A percentile compares a stretch with the other conserved stretches of the same genome.
These are phyloP conservation scores for Pleurostoma richardsiae DNA, from an alignment of 2,329 filamentous ascomycete species.

Conservation along the genomic window DNA sequence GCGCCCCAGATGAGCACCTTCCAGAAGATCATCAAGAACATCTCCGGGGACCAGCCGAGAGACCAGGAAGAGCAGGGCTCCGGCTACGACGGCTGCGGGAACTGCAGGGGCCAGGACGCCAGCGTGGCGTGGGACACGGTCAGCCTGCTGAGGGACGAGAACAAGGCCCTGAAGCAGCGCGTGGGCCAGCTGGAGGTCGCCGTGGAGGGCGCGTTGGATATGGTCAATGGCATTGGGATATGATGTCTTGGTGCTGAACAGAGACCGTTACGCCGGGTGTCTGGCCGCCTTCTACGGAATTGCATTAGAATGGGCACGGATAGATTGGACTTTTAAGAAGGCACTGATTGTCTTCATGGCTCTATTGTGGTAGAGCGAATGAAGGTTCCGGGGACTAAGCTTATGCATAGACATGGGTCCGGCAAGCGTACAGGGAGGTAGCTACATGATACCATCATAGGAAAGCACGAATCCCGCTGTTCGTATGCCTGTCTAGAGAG, in stretches of 20 bases:
- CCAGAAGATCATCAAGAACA: conserved; percentile 41
- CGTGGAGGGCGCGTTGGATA: conserved; percentile 56
- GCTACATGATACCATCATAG: too few relatives aligned
- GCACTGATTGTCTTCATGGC: too few relatives aligned
- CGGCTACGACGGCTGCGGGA: conserved; percentile 35
- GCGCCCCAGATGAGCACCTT: conserved; percentile 36
- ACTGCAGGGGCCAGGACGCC: conserved; percentile 53
- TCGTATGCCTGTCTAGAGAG: too few relatives aligned
- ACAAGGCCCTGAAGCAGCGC: conserved; percentile 53
- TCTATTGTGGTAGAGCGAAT: too few relatives aligned
- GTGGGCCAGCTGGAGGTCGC: conserved; percentile 54
- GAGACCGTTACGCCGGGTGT: too few relatives aligned
- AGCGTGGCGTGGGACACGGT: conserved; percentile 63
- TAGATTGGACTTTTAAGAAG: too few relatives aligned
- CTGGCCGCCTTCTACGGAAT: too few relatives aligned
- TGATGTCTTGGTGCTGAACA: conserved; percentile 10
- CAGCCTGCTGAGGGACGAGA: conserved; percentile 56
- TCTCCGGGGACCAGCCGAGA: conserved; percentile 27
- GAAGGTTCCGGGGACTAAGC: too few relatives aligned
- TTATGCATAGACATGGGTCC: too few relatives aligned
- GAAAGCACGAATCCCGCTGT: too few relatives aligned
- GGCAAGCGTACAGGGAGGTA: too few relatives aligned
- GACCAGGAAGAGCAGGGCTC: conserved; percentile 17
- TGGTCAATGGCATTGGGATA: conserved; percentile 50
- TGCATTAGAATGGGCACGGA: too few relatives aligned